These are phyloP conservation scores for Boletus tylopilopsis DNA, from an alignment of 768 basidiomycete genomes.

Conservation along the genomic window DNA sequence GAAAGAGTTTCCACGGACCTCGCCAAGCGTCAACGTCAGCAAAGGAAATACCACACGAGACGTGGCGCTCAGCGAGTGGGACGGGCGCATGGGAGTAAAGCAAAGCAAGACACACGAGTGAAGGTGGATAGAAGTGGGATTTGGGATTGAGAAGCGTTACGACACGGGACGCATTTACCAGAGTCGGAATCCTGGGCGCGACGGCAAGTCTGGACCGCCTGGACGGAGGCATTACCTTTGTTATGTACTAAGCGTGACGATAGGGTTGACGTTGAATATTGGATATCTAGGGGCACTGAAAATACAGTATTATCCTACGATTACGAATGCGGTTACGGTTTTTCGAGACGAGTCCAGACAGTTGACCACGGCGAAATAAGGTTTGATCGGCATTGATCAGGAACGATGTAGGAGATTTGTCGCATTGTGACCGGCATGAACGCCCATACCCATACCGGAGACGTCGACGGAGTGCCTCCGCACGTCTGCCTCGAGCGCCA, in stretches of 20 bases:
- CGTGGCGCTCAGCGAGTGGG: conserved; percentile 59
- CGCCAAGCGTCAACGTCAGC: conserved; percentile 56
- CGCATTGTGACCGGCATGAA: conserved; percentile 13
- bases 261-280: conserved; percentile 1
- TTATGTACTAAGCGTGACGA: conserved; percentile 7
- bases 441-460: conserved; percentile 30
- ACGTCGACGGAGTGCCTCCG: conserved; percentile 32
- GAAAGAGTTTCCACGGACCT: conserved; percentile 62
- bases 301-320: conserved; percentile 19
- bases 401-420: conserved; percentile 9
- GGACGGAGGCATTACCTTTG: not conserved
- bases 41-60: conserved; percentile 78
- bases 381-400: not conserved
- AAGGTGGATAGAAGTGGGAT: conserved; percentile 55
- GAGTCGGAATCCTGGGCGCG: conserved; percentile 3
- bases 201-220: conserved; percentile 5
- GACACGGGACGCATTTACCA: conserved; percentile 7
- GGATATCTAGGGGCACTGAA: not conserved
- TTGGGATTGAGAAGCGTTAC: conserved; percentile 48
- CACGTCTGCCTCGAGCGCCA: conserved; percentile 31
- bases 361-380: too few relatives aligned
- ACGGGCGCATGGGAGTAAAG: conserved; percentile 77
- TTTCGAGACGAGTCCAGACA: not conserved
- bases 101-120: conserved; percentile 71
- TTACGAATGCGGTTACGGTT: conserved; percentile 16